Conservation (phyloP, 495 filamentous ascomycete species). For the Neurospora discreta region DNA sequence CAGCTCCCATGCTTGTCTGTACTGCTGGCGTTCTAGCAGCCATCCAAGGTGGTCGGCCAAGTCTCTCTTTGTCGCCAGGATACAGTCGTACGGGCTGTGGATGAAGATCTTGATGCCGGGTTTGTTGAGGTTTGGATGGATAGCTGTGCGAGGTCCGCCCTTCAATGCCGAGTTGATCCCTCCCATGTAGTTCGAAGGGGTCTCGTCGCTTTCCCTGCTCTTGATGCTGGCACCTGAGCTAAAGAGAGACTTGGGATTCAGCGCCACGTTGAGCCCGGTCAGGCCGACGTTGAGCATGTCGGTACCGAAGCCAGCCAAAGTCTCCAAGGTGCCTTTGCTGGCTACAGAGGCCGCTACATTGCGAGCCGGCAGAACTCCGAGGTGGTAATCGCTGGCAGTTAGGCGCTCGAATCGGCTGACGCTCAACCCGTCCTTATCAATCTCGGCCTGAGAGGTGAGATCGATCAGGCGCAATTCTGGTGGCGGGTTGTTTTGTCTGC, state of each 20-base stretch:
- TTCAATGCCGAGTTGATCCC: conserved; percentile 9
- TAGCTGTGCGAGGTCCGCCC: conserved; percentile 14
- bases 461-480: conserved; percentile 89
- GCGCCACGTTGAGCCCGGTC: conserved; percentile 57
- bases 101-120: conserved; percentile 88
- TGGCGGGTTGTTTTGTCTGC: conserved; percentile 61
- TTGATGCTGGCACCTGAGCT: conserved; percentile 75
- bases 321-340: conserved; percentile 59
- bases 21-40: conserved; percentile 67
- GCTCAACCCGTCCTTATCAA: conserved; percentile 67
- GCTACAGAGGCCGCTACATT: conserved; percentile 49
- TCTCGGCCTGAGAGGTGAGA: conserved; percentile 63
- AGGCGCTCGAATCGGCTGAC: conserved; percentile 77
- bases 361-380: conserved; percentile 69
- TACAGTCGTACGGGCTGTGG: conserved; percentile 90
- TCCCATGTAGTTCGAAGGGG: conserved; percentile 6
- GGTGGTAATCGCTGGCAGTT: conserved; percentile 85
- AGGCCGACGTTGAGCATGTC: conserved; percentile 56
- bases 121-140: conserved; percentile 39
- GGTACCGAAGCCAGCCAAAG: conserved; percentile 44
- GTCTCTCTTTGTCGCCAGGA: conserved; percentile 76
- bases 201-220: conserved; percentile 53
- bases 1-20: conserved; percentile 78
- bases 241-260: conserved; percentile 76
- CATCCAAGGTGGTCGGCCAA: conserved; percentile 73